Evolutionary conservation across 2,329 filamentous ascomycete genomes (phyloP).

Genomic region (Elsinoe arachidis): DNA sequence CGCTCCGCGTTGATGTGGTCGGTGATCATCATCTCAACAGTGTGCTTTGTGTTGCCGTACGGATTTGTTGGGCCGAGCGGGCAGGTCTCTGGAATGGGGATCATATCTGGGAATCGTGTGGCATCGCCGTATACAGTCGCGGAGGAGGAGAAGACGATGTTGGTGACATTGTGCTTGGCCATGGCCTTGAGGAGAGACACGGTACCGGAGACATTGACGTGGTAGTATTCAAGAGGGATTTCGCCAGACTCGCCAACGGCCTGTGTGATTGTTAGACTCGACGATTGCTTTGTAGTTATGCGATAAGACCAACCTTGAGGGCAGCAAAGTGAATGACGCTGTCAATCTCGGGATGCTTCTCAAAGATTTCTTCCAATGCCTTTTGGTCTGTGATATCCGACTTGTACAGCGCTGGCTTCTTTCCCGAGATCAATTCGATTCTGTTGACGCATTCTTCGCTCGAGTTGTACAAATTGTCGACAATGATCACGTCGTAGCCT

Average conservation of each 20-base stretch:
- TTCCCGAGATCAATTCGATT: constrained; percentile 87
- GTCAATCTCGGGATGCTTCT: constrained; percentile 84
- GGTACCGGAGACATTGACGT: constrained; percentile 90
- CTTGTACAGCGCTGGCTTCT: constrained; percentile 75
- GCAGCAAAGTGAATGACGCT: constrained; percentile 98
- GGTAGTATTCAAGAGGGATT: constrained; percentile 95
- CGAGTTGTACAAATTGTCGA: constrained; percentile 96
- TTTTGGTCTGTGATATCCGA: constrained; percentile 80
- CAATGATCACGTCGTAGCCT: constrained; percentile 91
- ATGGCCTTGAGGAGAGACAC: constrained; percentile 80
- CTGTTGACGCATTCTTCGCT: constrained; percentile 85
- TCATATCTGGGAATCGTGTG: constrained; percentile 94
- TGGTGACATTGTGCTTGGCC: constrained; percentile 81
- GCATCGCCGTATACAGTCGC: constrained; percentile 98
- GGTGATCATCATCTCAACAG: constrained; percentile 83
- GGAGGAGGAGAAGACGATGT: constrained; percentile 97
- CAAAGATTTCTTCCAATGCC: constrained; percentile 77
- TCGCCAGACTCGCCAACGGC: constrained; percentile 92
- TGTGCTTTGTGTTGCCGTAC: constrained; percentile 93
- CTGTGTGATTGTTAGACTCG: constrained; percentile 39
- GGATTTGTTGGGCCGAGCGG: constrained; percentile 95
- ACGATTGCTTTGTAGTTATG: neutral
- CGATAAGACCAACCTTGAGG: constrained; percentile 59
- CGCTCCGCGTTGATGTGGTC: constrained; percentile 85
- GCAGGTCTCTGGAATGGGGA: constrained; percentile 94